Conservation (phyloP, 2,329 filamentous ascomycete genomes). For the Ophiobolus disseminans region DNA sequence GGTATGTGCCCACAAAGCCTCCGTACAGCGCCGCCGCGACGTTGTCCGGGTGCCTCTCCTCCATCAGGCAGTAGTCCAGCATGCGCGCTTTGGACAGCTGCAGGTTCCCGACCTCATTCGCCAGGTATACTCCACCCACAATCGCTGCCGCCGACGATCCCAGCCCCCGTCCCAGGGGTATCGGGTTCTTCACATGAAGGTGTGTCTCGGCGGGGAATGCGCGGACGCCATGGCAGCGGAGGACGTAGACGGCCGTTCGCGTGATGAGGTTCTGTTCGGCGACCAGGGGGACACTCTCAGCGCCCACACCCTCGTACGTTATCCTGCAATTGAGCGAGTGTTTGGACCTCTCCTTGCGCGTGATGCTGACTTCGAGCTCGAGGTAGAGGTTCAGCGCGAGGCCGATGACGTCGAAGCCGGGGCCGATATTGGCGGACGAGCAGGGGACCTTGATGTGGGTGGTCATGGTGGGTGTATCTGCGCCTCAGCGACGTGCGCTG, state of each 20-base stretch:
- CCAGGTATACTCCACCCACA: slow-evolving; percentile 91
- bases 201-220: slow-evolving; percentile 82
- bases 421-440: slow-evolving; percentile 95
- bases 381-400: slow-evolving; percentile 94
- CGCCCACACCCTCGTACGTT: slow-evolving; percentile 85
- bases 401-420: slow-evolving; percentile 97
- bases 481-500: slow-evolving; percentile 15
- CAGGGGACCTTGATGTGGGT: slow-evolving; percentile 81
- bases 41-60: slow-evolving; percentile 63
- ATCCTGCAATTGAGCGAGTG: slow-evolving; percentile 83
- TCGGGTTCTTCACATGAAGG: slow-evolving; percentile 94
- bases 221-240: slow-evolving; percentile 88
- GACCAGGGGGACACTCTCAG: slow-evolving; percentile 80
- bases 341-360: slow-evolving; percentile 58
- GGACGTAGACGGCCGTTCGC: slow-evolving; percentile 89
- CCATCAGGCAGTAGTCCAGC: slow-evolving; percentile 97
- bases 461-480: slow-evolving; percentile 30
- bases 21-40: slow-evolving; percentile 94
- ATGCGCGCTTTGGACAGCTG: slow-evolving; percentile 79
- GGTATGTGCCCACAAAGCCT: slow-evolving; percentile 94
- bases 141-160: slow-evolving; percentile 97
- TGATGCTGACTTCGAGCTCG: slow-evolving; percentile 81
- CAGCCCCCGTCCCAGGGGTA: slow-evolving; percentile 88
- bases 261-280: slow-evolving; percentile 93
- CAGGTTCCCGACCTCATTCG: slow-evolving; percentile 84